Evolutionary conservation across 345 rosid genomes (phyloP).

Genomic region (Lepidium aucheri): DNA sequence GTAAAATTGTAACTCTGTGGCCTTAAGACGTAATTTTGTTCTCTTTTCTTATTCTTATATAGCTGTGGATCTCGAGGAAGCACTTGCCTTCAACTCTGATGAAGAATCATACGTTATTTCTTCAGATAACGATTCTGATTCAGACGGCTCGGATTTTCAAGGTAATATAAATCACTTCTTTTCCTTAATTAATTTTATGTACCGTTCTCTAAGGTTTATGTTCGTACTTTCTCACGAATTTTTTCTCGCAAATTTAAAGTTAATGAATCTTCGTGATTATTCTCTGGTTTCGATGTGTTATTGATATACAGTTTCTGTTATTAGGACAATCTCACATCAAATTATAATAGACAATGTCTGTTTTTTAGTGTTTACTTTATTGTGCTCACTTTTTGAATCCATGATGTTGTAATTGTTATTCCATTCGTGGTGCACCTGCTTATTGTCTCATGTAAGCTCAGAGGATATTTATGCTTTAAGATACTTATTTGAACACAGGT

Average conservation of each 20-base stretch:
- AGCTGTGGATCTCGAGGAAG: not conserved
- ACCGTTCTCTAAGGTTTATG: not conserved
- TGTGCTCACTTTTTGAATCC: not conserved
- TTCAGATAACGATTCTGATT: not conserved
- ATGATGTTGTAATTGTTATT: not conserved
- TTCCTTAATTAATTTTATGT: not conserved
- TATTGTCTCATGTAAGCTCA: not conserved
- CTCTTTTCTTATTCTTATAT: not conserved
- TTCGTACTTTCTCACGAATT: not conserved
- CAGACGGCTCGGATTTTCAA: not conserved
- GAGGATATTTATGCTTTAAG: not conserved
- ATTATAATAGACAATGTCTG: not conserved
- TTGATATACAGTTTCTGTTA: not conserved
- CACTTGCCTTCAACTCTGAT: not conserved
- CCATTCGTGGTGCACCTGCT: not conserved
- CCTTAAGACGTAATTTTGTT: too few species aligned
- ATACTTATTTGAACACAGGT: slow-evolving; percentile 1
- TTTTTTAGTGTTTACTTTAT: not conserved
- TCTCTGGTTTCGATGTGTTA: not conserved
- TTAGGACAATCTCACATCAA: not conserved
- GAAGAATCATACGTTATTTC: not conserved
- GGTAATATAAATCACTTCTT: not conserved
- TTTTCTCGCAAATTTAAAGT: not conserved
- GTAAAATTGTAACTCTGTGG: too few species aligned
- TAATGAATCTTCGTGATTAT: not conserved